Conservation (phyloP, 2,329 filamentous ascomycete genomes). For the Paraphoma sp. region DNA sequence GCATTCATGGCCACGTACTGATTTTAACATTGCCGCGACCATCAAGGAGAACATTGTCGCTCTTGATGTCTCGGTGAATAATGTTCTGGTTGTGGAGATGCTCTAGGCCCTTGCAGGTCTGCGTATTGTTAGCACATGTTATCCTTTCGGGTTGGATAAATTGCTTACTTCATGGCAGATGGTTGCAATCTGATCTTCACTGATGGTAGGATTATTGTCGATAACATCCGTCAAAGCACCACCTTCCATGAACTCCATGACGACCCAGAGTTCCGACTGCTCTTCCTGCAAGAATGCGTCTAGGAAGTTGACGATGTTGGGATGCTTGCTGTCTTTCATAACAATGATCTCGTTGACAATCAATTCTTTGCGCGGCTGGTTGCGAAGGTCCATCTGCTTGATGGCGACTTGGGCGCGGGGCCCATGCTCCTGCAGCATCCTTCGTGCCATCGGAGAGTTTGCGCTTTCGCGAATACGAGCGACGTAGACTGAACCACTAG, state of each 20-base stretch:
- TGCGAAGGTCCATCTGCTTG: slow-evolving; percentile 99
- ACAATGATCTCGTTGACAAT: slow-evolving; percentile 99
- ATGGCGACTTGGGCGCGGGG: slow-evolving; percentile 91
- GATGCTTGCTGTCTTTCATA: slow-evolving; percentile 98
- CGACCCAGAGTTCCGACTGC: slow-evolving; percentile 95
- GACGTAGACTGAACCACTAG: slow-evolving; percentile 96
- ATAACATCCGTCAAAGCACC: slow-evolving; percentile 97
- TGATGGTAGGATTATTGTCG: slow-evolving; percentile 93
- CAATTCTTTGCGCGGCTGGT: slow-evolving; percentile 95
- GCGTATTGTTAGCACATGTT: slow-evolving; percentile 30
- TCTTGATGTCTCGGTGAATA: slow-evolving; percentile 99
- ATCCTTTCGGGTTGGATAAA: slow-evolving; percentile 4
- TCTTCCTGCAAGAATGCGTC: slow-evolving; percentile 97
- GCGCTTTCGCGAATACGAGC: slow-evolving; percentile 92
- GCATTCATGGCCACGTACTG: slow-evolving; percentile 65
- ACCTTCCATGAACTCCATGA: slow-evolving; percentile 99
- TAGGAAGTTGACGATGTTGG: slow-evolving; percentile 98
- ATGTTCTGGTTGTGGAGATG: slow-evolving; percentile 96
- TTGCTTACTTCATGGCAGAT: slow-evolving; percentile 88
- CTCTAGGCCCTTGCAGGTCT: slow-evolving; percentile 95
- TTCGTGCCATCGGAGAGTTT: slow-evolving; percentile 78
- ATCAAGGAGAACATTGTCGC: slow-evolving; percentile 95
- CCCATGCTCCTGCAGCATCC: slow-evolving; percentile 80
- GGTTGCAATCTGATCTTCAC: slow-evolving; percentile 95
- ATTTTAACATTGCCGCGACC: slow-evolving; percentile 97